Evolutionary conservation across 2,329 filamentous ascomycete genomes (phyloP).

Genomic region (Microdochium trichocladiopsis): DNA sequence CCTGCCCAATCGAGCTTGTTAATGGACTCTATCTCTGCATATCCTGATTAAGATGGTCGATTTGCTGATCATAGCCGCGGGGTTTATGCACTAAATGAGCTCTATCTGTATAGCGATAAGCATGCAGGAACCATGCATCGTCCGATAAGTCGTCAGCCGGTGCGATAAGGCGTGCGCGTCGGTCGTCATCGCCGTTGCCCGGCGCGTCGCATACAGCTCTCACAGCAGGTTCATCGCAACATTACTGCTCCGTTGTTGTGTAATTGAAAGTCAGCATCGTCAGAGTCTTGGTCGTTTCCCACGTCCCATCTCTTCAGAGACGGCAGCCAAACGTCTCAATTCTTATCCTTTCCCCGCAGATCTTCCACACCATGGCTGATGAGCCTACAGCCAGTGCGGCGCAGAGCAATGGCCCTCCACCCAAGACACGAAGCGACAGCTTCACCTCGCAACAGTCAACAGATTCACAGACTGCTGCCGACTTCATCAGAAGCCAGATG

Average conservation of each 20-base stretch:
- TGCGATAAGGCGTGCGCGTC: not conserved
- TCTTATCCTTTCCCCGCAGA: not conserved
- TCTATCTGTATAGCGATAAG: too few species aligned
- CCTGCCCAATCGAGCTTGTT: not conserved
- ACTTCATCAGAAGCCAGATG: slow-evolving; percentile 84
- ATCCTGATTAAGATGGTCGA: not conserved
- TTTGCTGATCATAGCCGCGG: too few species aligned
- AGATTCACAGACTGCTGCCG: slow-evolving; percentile 65
- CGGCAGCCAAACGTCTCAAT: too few species aligned
- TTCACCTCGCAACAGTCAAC: slow-evolving; percentile 34
- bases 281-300: too few species aligned
- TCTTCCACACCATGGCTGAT: not conserved
- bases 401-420: not conserved
- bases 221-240: not conserved
- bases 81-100: too few species aligned
- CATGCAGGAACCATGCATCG: too few species aligned
- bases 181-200: not conserved
- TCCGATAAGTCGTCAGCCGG: not conserved
- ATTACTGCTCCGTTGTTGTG: too few species aligned
- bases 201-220: not conserved
- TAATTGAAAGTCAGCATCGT: too few species aligned
- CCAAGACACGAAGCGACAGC: slow-evolving; percentile 42
- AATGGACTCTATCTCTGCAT: not conserved
- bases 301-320: too few species aligned
- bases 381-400: not conserved